phyloP scores from a whole-genome alignment of 441 rosid species.

The Syzygium malaccense region DNA sequence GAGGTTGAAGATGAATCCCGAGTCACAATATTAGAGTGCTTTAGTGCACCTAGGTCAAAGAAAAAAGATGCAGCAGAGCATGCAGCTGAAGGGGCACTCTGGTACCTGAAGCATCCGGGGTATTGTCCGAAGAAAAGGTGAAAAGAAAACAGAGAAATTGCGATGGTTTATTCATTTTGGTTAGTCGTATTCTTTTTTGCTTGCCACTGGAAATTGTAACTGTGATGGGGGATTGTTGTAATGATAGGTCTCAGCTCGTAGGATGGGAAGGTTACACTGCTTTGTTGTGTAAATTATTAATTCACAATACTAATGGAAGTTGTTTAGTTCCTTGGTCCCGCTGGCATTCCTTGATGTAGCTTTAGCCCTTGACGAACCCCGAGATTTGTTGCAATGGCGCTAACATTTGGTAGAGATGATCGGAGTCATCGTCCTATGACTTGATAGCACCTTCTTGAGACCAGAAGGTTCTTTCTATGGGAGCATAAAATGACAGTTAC shows the following conservation, averaged over 20 bases:
- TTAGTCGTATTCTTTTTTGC: neutral
- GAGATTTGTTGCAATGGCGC: neutral
- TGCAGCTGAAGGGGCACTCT: constrained; percentile 64
- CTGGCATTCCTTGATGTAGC: neutral
- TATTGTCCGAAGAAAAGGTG: constrained; percentile 9
- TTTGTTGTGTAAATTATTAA: neutral
- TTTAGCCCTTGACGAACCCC: neutral
- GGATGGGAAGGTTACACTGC: neutral
- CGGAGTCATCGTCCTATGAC: neutral
- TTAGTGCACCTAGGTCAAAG: constrained; percentile 26
- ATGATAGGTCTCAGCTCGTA: neutral
- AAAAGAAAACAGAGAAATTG: neutral
- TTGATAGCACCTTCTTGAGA: neutral
- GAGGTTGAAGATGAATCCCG: constrained; percentile 21
- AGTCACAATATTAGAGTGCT: constrained; percentile 33
- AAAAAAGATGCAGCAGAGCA: constrained; percentile 62
- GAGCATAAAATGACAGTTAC: neutral
- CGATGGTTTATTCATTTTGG: neutral
- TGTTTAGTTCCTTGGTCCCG: neutral
- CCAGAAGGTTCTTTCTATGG: neutral
- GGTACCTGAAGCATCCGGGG: constrained; percentile 46
- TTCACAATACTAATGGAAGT: neutral
- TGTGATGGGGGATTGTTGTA: neutral
- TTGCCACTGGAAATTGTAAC: neutral
- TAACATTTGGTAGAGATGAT: neutral